These are phyloP conservation scores for Glycine tomentella DNA, from an alignment of 306 rosid genomes.

Conservation along the genomic window DNA sequence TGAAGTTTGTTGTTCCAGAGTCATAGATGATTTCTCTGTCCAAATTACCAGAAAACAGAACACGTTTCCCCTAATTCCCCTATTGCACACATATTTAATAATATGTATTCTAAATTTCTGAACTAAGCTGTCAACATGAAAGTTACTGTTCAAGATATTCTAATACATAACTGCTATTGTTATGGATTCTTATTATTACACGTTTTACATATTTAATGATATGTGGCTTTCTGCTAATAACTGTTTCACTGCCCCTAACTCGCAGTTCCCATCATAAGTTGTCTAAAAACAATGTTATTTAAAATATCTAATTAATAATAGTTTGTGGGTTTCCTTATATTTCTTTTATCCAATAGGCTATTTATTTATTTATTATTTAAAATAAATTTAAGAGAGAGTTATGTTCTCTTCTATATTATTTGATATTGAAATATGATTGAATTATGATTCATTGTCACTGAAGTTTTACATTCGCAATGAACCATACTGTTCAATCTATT, in stretches of 20 bases:
- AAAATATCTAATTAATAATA: conserved; percentile 28
- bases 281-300: conserved; percentile 15
- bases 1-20: neutral
- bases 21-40: neutral
- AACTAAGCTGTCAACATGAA: neutral
- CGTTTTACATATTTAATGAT: neutral
- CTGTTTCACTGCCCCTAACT: neutral
- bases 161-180: neutral
- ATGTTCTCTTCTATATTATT: conserved; percentile 19
- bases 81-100: neutral
- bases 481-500: conserved; percentile 32
- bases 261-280: neutral
- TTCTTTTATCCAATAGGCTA: conserved; percentile 25
- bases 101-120: neutral
- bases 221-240: neutral
- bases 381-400: conserved; percentile 10
- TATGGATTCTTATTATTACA: neutral
- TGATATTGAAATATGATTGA: conserved; percentile 7
- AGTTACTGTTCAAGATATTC: neutral
- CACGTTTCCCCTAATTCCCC: neutral
- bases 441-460: neutral
- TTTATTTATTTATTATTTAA: conserved; percentile 25
- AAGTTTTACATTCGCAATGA: conserved; percentile 8
- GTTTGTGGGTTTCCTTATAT: conserved; percentile 27
- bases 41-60: conserved; percentile 4